Conservation (phyloP, 2,329 filamentous ascomycete species). For the Pseudogymnoascus sp. region DNA sequence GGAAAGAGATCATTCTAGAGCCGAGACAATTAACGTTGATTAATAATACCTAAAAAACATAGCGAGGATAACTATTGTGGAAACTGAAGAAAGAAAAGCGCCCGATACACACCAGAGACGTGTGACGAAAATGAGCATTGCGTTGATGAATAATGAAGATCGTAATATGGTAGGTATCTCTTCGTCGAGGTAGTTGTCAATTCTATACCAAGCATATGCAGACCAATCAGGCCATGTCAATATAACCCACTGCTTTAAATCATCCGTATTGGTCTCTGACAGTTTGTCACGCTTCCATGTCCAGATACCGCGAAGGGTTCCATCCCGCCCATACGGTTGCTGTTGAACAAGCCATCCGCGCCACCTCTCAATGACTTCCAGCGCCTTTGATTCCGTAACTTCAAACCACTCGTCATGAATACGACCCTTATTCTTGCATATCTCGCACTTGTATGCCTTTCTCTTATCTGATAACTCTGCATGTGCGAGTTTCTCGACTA, state of each 20-base stretch:
- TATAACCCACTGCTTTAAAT: neutral
- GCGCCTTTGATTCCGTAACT: neutral
- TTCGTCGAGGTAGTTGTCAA: neutral
- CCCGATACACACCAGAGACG: neutral
- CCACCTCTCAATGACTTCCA: conserved; percentile 12
- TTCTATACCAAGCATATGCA: neutral
- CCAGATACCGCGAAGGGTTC: neutral
- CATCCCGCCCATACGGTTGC: neutral
- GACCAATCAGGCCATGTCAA: neutral
- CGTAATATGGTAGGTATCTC: neutral
- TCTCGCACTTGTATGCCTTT: conserved; percentile 7
- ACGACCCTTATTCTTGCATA: neutral
- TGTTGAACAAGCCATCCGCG: conserved; percentile 11
- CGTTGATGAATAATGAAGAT: neutral
- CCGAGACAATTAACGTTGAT: neutral
- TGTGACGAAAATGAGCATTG: neutral
- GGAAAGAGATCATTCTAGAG: neutral
- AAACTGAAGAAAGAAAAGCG: neutral
- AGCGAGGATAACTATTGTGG: neutral
- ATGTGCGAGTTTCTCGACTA: conserved; percentile 12
- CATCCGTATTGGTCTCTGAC: neutral
- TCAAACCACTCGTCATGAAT: conserved; percentile 12
- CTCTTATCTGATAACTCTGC: conserved; percentile 5
- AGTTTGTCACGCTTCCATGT: neutral
- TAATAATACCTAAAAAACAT: neutral